Evolutionary conservation across 805 yeast species (phyloP), one percentile per base, ranked within the genome.

Genomic region (Candida peoriensis): DNA sequence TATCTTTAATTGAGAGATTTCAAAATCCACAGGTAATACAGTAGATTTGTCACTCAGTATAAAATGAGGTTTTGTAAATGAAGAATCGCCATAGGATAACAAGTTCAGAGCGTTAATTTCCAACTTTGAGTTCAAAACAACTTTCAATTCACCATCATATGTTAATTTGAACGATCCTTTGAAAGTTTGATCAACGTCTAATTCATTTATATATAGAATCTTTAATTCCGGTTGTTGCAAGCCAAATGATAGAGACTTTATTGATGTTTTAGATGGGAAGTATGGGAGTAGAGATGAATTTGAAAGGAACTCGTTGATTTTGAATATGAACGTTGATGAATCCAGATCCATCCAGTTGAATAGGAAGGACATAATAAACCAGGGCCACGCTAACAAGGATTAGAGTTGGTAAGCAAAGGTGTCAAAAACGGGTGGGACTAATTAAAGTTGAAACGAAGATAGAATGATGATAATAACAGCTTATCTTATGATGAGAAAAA

Each of bases 31-130:
- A 5, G 58, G 58, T 10, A 53, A 21, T 1, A 47, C 30, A 1
- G 53, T 47, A 4, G 56, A 48, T 28, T 46, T 43, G 32, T 48
- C 47, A 15, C 46, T 36, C 19, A 44, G 31, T 2, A 50, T 46
- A 28, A 46, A 53, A 25, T 42, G 47, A 4, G 58, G 58, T 36
- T 32, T 48, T 11, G 56, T 52, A 31, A 53, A 37, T n/a, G n/a
- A n/a, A n/a, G n/a, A 50, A 5, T 11, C 5, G 31, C 52, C 56
- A 44, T 47, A 53, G 4, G 49, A 50, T 6, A 53, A 48, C 15
- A 52, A 29, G 8, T 38, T 39, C 13, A 53, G n/a, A 2, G 53
- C 20, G 31, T 53, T 53, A 15, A 52, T 45, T 29, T 53, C 58
- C 13, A 51, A 36, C 16, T 37, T 31, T 5, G 58, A 46, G 18